Conservation (phyloP, 441 rosid species). For the Iberis amara region DNA sequence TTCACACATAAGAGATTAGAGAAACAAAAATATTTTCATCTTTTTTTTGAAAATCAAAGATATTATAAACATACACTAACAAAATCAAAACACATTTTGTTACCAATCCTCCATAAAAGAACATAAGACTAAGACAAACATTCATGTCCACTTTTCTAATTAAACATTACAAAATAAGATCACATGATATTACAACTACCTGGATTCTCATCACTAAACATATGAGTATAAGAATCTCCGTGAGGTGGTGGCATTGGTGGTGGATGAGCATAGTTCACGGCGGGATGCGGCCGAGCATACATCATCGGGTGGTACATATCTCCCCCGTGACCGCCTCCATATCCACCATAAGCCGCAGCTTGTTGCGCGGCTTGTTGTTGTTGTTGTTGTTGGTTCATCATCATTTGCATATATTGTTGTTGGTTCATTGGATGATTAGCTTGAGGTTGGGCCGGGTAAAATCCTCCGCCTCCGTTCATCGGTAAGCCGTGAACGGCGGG, state of each 20-base stretch:
- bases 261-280: constrained; percentile 50
- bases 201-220: constrained; percentile 86
- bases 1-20: not conserved
- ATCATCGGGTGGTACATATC: constrained; percentile 85
- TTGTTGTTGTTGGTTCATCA: constrained; percentile 61
- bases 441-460: constrained; percentile 42
- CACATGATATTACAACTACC: constrained; percentile 84
- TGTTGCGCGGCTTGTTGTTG: constrained; percentile 43
- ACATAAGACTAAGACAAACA: constrained; percentile 24
- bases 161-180: constrained; percentile 25
- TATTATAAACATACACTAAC: constrained; percentile 31
- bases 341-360: constrained; percentile 43
- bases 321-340: constrained; percentile 42
- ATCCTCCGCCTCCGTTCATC: constrained; percentile 45
- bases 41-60: not conserved
- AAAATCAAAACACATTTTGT: constrained; percentile 33
- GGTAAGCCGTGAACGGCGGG: constrained; percentile 77
- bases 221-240: constrained; percentile 56
- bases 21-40: not conserved
- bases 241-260: constrained; percentile 46
- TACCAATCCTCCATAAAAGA: constrained; percentile 13
- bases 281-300: constrained; percentile 61
- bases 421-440: constrained; percentile 46
- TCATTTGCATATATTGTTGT: constrained; percentile 76
- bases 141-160: constrained; percentile 25